These are phyloP conservation scores for Sechiopsis laciniata DNA, from an alignment of 306 rosid species.

Conservation along the genomic window DNA sequence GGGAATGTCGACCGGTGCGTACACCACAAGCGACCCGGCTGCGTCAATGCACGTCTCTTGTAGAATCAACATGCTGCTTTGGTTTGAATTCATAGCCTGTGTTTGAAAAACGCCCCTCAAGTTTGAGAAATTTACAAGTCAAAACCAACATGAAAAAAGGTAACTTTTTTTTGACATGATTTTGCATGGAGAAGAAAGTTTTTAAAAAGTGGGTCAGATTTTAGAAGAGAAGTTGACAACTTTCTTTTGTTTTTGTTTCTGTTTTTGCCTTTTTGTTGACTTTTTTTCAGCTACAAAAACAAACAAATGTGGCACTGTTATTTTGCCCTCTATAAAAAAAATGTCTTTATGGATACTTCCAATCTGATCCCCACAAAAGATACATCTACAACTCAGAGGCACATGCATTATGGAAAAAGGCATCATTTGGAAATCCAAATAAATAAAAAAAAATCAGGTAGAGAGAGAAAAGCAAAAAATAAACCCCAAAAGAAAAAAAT, in stretches of 20 bases:
- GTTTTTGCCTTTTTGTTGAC: conserved; percentile 35
- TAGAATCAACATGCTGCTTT: conserved; percentile 86
- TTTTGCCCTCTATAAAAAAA: neutral
- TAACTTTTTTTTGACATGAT: neutral
- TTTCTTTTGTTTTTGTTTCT: neutral
- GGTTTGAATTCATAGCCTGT: conserved; percentile 85
- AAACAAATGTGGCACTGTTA: no score
- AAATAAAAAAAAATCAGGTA: no score
- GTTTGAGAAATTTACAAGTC: neutral
- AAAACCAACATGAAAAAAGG: neutral
- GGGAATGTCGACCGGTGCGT: conserved; percentile 95
- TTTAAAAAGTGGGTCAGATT: conserved; percentile 12
- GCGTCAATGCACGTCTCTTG: conserved; percentile 96
- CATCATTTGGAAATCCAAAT: conserved; percentile 6
- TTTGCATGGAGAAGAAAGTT: neutral
- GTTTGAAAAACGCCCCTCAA: conserved; percentile 2
- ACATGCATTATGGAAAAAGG: conserved; percentile 27
- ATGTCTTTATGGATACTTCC: conserved; percentile 43
- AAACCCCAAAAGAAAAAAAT: no score
- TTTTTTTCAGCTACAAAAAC: conserved; percentile 16
- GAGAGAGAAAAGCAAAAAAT: no score
- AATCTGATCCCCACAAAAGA: conserved; percentile 30
- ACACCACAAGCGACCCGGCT: conserved; percentile 89
- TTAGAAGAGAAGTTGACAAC: conserved; percentile 17
- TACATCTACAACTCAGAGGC: conserved; percentile 27